Evolutionary conservation across 345 rosid genomes (phyloP), one percentile per base, ranked within the genome.

Genomic region (Syzygium aromaticum): DNA sequence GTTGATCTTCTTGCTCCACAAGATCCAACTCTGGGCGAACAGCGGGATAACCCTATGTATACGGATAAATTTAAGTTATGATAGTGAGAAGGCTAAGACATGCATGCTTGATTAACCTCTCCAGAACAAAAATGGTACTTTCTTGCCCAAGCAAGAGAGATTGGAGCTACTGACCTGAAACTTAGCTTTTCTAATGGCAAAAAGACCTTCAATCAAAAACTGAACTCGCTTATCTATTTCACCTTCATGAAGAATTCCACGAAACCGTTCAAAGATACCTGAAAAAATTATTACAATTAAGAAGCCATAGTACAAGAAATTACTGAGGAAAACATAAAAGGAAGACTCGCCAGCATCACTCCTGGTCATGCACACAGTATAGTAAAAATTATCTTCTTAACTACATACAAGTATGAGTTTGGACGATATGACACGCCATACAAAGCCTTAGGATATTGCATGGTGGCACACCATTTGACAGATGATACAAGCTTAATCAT

Each of bases 181-280:
- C 61, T 95, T 96, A n/a, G 98, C 99, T 89, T 94, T 89, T 89
- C 99, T 93, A 54, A 91, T 86, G 52, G 99, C 98, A 93, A 94
- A 95, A 54, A 96, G 93, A 52, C 96, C 96, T 94, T 98, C 99
- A 84, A 96, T 96, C 91, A 98, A 88, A 89, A 92, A 98, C 77
- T 96, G 99, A 84, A 98, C 99, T 28, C 99, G 92, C 90, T 95
- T 96, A 88, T 96, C 98, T 30, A 96, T 98, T 92, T 98, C 98
- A 90, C 99, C 99, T 91, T 98, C 99, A 88, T 95, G 99, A 87
- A 98, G 95, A 85, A 97, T 96, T 59, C 98, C 99, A 82, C 97
- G 98, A 89, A 97, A 96, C 67, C 99, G 93, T 90, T 97, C 99
- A 93, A 97, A 96, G 84, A 95, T 95, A 73, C 98, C 99, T 97